Percentiles rank a stretch among this genome's conserved stretches.
Evolutionary conservation across 164 flowering plant genomes (phyloP).

Genomic region (Malania oleifera): DNA sequence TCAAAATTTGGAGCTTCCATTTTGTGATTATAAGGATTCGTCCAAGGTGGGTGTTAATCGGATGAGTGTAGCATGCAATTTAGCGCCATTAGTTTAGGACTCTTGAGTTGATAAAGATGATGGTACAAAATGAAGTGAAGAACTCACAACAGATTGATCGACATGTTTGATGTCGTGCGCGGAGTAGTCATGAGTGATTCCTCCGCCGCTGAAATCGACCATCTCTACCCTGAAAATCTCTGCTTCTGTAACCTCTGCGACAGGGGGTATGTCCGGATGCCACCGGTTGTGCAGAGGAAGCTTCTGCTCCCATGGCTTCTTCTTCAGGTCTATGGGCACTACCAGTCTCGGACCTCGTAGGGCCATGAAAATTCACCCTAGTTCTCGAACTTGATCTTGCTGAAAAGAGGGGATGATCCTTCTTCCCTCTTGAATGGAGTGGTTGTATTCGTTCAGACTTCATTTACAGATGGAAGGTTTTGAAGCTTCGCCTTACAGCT

Average conservation of each 20-base stretch:
- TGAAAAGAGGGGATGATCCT: neutral
- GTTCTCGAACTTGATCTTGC: neutral
- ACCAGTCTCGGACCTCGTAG: constrained; percentile 37
- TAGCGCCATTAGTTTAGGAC: too few relatives aligned
- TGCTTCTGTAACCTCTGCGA: constrained; percentile 42
- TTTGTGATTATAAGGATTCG: too few relatives aligned
- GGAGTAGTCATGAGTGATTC: constrained; percentile 33
- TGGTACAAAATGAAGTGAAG: neutral
- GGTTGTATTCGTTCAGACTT: constrained; percentile 2
- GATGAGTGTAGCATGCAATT: too few relatives aligned
- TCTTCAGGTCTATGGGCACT: constrained; percentile 52
- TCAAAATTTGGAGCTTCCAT: too few relatives aligned
- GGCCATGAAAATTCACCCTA: constrained; percentile 31
- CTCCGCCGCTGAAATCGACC: constrained; percentile 58
- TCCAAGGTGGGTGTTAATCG: too few relatives aligned
- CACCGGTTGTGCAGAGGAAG: constrained; percentile 61
- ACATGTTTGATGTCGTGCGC: constrained; percentile 51
- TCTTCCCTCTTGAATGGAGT: too few relatives aligned
- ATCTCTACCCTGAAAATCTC: constrained; percentile 67
- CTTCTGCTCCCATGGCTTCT: constrained; percentile 55
- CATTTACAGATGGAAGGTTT: constrained; percentile 8
- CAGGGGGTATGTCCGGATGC: constrained; percentile 68
- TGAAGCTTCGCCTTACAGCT: too few relatives aligned
- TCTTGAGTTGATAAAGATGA: too few relatives aligned
- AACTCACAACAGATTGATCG: constrained; percentile 45